A percentile compares a stretch with the other conserved stretches of the same genome.
Conservation (phyloP, 345 rosid species). For the Populus tremula region DNA sequence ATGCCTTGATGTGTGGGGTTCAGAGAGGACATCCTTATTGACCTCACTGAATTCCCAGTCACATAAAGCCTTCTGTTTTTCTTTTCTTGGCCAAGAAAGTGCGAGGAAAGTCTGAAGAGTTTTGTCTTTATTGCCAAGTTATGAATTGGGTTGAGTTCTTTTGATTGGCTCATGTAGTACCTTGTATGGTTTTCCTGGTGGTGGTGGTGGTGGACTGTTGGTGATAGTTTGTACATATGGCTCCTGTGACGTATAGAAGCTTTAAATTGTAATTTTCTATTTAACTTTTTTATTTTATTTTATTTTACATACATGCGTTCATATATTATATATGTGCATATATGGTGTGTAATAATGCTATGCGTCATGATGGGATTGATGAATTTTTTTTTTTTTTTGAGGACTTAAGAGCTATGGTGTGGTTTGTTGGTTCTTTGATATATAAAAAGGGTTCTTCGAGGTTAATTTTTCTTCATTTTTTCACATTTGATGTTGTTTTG, state of each 20-base stretch:
- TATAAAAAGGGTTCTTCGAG: neutral
- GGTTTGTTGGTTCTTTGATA: neutral
- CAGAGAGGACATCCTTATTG: constrained; percentile 37
- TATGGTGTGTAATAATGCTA: neutral
- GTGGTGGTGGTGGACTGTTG: neutral
- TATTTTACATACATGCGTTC: neutral
- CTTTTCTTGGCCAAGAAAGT: constrained; percentile 26
- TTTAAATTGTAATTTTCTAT: constrained; percentile 35
- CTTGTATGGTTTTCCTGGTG: constrained; percentile 14
- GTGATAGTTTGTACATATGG: constrained; percentile 13
- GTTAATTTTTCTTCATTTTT: neutral
- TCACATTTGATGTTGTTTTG: neutral
- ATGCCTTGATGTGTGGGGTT: constrained; percentile 58
- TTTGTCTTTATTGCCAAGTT: neutral
- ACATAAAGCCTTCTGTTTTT: neutral
- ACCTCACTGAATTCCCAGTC: constrained; percentile 48
- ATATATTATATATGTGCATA: neutral
- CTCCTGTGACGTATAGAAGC: constrained; percentile 22
- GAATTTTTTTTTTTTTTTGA: neutral
- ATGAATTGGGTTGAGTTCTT: constrained; percentile 28
- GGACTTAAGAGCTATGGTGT: neutral
- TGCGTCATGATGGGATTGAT: neutral
- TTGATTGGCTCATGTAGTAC: constrained; percentile 16
- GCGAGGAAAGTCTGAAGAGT: neutral
- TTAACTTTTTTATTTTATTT: neutral